A percentile compares a stretch with the other conserved stretches of the same genome.
These are phyloP conservation scores for Bipolaris gigantea DNA, from an alignment of 2,329 filamentous ascomycete genomes.

Conservation along the genomic window DNA sequence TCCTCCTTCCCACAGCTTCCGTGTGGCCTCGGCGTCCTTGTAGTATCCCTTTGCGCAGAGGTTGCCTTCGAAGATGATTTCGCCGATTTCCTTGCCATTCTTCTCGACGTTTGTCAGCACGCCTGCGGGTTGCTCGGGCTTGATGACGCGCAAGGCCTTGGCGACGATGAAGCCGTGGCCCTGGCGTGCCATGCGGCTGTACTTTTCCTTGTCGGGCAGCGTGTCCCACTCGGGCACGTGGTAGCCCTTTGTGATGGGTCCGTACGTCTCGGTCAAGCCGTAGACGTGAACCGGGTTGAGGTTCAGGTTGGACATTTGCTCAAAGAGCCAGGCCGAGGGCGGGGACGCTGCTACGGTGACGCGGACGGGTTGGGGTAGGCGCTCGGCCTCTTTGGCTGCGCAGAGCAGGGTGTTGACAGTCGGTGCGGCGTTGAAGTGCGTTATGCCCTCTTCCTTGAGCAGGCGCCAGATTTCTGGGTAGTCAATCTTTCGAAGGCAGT, in stretches of 20 bases:
- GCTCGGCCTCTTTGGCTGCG: conserved; percentile 72
- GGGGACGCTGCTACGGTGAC: conserved; percentile 94
- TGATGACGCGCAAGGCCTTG: conserved; percentile 79
- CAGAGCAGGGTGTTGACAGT: conserved; percentile 96
- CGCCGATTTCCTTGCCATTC: conserved; percentile 75
- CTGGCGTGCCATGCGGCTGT: conserved; percentile 87
- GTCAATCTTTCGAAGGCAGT: conserved; percentile 92
- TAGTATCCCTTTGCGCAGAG: conserved; percentile 92
- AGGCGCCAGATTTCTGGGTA: conserved; percentile 91
- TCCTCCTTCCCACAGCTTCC: conserved; percentile 83
- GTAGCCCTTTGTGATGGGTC: conserved; percentile 94
- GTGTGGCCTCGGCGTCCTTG: conserved; percentile 83
- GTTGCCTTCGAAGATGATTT: conserved; percentile 87
- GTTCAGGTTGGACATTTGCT: conserved; percentile 88
- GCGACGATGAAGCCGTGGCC: conserved; percentile 88
- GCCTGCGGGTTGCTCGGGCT: conserved; percentile 70
- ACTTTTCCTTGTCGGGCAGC: conserved; percentile 74
- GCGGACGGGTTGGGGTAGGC: conserved; percentile 68
- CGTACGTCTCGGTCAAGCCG: conserved; percentile 85
- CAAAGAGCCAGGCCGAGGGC: conserved; percentile 85
- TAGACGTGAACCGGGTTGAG: conserved; percentile 92
- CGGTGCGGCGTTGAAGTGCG: conserved; percentile 93
- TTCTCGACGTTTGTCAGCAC: conserved; percentile 67
- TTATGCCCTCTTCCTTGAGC: conserved; percentile 82
- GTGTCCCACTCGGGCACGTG: conserved; percentile 81